These are phyloP conservation scores for Coleophoma crateriformis DNA, from an alignment of 2,329 filamentous ascomycete species.

Conservation along the genomic window DNA sequence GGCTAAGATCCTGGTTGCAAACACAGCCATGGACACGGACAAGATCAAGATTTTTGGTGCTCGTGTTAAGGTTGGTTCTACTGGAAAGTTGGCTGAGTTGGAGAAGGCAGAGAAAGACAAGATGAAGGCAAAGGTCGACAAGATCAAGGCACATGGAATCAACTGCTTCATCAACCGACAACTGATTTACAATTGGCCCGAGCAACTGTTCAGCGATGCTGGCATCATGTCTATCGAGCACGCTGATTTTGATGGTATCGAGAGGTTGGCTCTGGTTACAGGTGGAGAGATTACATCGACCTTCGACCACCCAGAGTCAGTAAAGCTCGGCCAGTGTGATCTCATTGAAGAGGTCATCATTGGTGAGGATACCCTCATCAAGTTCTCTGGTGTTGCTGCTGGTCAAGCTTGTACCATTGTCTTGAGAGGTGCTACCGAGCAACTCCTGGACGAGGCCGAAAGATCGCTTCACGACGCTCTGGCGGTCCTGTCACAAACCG, in stretches of 20 bases:
- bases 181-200: conserved; percentile 99
- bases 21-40: conserved; percentile 99
- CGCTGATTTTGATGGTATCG: conserved; percentile 97
- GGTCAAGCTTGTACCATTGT: conserved; percentile 96
- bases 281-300: conserved; percentile 97
- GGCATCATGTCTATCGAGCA: conserved; percentile 99
- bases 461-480: conserved; percentile 93
- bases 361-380: conserved; percentile 94
- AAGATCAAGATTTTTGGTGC: conserved; percentile 99
- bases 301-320: conserved; percentile 95
- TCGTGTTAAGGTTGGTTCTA: conserved; percentile 92
- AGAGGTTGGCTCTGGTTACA: conserved; percentile 89
- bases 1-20: conserved; percentile 95
- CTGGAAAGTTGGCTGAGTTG: conserved; percentile 93
- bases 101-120: conserved; percentile 98
- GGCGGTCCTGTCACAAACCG: conserved; percentile 92
- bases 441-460: conserved; percentile 94
- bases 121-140: conserved; percentile 99
- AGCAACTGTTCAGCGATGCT: conserved; percentile 96
- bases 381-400: conserved; percentile 92
- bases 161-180: conserved; percentile 99
- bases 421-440: conserved; percentile 90
- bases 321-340: conserved; percentile 93
- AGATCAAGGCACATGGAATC: conserved; percentile 97
- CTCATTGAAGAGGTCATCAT: conserved; percentile 97